phyloP scores from a whole-genome alignment of 441 rosid species.

The Bocquillonia castaneifolia region DNA sequence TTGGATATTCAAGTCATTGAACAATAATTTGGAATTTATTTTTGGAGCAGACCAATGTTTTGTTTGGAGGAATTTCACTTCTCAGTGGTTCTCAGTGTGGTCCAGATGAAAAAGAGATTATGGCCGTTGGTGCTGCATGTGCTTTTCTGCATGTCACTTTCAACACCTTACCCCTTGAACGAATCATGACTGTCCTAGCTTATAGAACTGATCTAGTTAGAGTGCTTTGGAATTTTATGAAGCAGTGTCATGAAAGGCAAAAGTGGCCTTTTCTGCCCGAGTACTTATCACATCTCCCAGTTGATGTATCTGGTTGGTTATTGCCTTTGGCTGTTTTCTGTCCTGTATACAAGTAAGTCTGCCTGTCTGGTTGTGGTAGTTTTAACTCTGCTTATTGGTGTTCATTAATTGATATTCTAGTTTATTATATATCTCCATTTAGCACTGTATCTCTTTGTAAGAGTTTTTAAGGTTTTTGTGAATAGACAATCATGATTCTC shows the following conservation, averaged over 20 bases:
- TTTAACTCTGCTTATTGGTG: neutral
- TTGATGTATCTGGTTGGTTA: slow-evolving; percentile 93
- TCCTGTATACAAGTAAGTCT: slow-evolving; percentile 91
- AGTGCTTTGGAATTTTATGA: slow-evolving; percentile 90
- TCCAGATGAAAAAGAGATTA: slow-evolving; percentile 55
- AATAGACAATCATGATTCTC: neutral
- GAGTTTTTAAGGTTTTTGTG: neutral
- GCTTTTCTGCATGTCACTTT: slow-evolving; percentile 82
- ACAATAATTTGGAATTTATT: slow-evolving; percentile 20
- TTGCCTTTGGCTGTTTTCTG: slow-evolving; percentile 92
- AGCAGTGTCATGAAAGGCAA: slow-evolving; percentile 76
- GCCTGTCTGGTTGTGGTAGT: slow-evolving; percentile 18
- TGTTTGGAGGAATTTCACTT: slow-evolving; percentile 56
- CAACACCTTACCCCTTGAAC: slow-evolving; percentile 71
- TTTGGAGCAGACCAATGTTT: slow-evolving; percentile 67
- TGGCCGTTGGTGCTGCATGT: slow-evolving; percentile 92
- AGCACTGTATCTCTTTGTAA: neutral
- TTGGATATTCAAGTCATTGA: slow-evolving; percentile 11
- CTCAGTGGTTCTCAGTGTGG: slow-evolving; percentile 36
- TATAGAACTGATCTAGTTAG: slow-evolving; percentile 91
- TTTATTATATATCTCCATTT: neutral
- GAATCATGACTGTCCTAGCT: slow-evolving; percentile 85
- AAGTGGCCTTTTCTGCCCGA: slow-evolving; percentile 72
- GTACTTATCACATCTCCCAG: slow-evolving; percentile 55
- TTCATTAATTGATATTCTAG: neutral